Conservation (phyloP, 805 yeast genomes). For the Metschnikowia lachancei region DNA sequence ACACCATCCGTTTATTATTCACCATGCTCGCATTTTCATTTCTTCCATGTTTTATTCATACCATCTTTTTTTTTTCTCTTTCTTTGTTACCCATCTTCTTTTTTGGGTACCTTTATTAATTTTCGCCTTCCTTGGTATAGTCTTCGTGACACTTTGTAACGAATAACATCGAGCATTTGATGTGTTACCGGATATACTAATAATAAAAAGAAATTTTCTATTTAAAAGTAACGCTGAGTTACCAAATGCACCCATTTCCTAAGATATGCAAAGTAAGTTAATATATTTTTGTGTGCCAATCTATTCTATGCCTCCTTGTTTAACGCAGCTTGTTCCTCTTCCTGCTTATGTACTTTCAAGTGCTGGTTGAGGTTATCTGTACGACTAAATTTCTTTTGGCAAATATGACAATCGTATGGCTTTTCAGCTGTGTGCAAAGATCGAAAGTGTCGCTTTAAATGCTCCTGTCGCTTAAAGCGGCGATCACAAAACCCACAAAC, state of each 20-base stretch:
- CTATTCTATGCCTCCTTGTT: neutral
- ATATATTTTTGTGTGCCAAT: neutral
- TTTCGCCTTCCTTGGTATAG: neutral
- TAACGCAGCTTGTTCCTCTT: constrained; percentile 11
- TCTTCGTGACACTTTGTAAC: no score
- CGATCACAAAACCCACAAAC: constrained; percentile 65
- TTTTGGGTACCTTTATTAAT: neutral
- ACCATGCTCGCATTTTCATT: constrained; percentile 6
- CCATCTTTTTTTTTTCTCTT: neutral
- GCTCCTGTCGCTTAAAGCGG: constrained; percentile 72
- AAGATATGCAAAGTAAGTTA: no score
- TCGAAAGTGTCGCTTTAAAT: constrained; percentile 69
- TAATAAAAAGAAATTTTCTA: neutral
- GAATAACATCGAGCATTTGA: no score
- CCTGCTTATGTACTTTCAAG: constrained; percentile 50
- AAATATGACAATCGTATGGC: constrained; percentile 61
- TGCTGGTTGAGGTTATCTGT: constrained; percentile 68
- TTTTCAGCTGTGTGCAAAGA: constrained; percentile 71
- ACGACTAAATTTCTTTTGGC: constrained; percentile 64
- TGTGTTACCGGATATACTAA: no score
- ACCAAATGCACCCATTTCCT: neutral
- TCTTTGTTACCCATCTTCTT: neutral
- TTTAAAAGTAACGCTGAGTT: neutral
- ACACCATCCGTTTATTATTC: neutral
- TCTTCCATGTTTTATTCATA: constrained; percentile 8